Evolutionary conservation across 2,329 filamentous ascomycete species (phyloP), one percentile per base, ranked within the genome.

Genomic region (Xylaria multiplex): DNA sequence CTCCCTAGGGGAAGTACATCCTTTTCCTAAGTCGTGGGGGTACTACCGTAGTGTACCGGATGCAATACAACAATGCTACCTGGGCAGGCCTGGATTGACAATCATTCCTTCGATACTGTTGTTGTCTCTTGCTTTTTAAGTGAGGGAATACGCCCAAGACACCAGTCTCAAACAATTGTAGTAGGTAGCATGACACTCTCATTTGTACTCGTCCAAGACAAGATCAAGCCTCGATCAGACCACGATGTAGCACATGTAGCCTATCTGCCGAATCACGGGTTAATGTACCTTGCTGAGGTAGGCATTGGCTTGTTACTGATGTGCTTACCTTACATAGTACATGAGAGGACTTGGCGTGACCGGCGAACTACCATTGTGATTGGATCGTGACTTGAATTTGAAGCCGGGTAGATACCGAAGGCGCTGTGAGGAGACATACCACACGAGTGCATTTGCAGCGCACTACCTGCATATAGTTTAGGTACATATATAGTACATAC

Each of bases 291-390:
- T 43, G 19, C 14, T 45, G 16, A 57, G 27, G 42, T 14, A 32
- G 27, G 42, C 7, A 32, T 43, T 32, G 49, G 49, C 22, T 61
- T 45, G 49, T 37, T 35, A 30, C 59, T 45, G 52, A 62, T 55
- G 40, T 55, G 59, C 59, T 62, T 62, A 62, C 59, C 50, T 53
- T 55, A 54, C 59, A 55, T 55, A n/a, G 55, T 55, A 54, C 59
- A 55, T 55, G 27, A 62, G 46, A 53, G 22, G 9, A 9, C 9
- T 40, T 40, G 37, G 37, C 37, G 37, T 40, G 37, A 40, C 37
- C 37, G 53, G 53, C 42, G 37, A 55, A 40, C 9, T 43, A 27
- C 22, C 53, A 8, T 55, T 43, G 27, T 54, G 40, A 54, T 52
- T 52, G 49, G 49, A 30, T 52, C 49, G 9, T n/a, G 16, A n/a